These are phyloP conservation scores for Dysphania ambrosioides DNA, from an alignment of 148 eudicot species.

Conservation along the genomic window DNA sequence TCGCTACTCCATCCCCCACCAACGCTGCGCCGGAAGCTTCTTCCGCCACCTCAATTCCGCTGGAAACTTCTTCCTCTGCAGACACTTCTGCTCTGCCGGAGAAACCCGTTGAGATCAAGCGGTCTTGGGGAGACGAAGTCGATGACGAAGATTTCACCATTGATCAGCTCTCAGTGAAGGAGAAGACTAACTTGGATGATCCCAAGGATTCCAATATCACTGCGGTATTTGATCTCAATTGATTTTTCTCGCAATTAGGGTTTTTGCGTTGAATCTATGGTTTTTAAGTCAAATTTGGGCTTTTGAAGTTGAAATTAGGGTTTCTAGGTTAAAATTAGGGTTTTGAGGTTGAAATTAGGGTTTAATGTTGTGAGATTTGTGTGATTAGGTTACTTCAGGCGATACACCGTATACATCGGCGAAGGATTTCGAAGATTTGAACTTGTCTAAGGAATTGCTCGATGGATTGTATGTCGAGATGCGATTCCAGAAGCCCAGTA, in stretches of 20 bases:
- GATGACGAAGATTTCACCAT: slow-evolving; percentile 40
- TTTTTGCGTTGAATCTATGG: slow-evolving; percentile 30
- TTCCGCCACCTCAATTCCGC: neutral
- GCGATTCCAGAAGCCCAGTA: slow-evolving; percentile 89
- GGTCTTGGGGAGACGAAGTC: slow-evolving; percentile 51
- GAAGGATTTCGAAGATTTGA: slow-evolving; percentile 73
- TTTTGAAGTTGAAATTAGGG: slow-evolving; percentile 21
- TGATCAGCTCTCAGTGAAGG: slow-evolving; percentile 26
- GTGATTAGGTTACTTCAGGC: slow-evolving; percentile 55
- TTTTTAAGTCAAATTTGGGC: too few relatives aligned
- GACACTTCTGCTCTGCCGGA: slow-evolving; percentile 15
- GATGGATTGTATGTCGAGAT: slow-evolving; percentile 87
- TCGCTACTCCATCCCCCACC: neutral
- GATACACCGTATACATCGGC: slow-evolving; percentile 84
- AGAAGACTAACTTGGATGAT: slow-evolving; percentile 42
- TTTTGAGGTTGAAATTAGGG: too few relatives aligned
- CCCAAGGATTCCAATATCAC: slow-evolving; percentile 61
- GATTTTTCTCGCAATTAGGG: slow-evolving; percentile 23
- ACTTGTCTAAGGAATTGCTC: slow-evolving; percentile 60
- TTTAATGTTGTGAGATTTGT: neutral
- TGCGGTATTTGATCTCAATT: slow-evolving; percentile 45
- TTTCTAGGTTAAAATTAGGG: slow-evolving; percentile 31
- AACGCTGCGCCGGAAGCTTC: neutral
- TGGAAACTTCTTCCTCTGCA: neutral
- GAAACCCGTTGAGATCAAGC: slow-evolving; percentile 28